Evolutionary conservation across 768 basidiomycete species (phyloP), one percentile per base, ranked within the genome.

Genomic region (Kwoniella shandongensis): DNA sequence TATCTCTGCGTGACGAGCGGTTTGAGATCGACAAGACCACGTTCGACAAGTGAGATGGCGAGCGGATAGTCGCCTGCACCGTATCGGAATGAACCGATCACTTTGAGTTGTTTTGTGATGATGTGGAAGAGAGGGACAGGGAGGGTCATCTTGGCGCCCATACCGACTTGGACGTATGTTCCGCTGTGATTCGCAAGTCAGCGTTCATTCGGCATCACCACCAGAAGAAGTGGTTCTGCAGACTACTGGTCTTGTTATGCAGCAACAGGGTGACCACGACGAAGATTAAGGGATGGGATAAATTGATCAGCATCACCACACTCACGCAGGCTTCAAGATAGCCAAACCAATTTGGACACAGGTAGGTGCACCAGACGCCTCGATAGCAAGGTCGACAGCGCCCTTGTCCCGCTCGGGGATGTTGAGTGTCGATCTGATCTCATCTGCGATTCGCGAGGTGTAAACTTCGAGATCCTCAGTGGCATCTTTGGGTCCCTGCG

Each of bases 301-400:
- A n/a, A n/a, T n/a, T n/a, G n/a, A n/a, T n/a, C n/a, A n/a, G n/a
- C n/a, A n/a, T n/a, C n/a, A 36, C 5, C 47, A 49, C 29, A 65
- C 62, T 53, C 44, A 68, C 48, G 89, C 88, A 39, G 81, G 77
- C 78, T 85, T 87, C 56, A 83, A 85, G 44, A 94, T 77, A 69
- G 83, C 81, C 59, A 91, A 78, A 10, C 83, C 89, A 20, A 88
- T 90, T 75, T 90, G 90, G 60, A 96, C 88, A 46, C 90, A 93
- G 8, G 85, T 85, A 75, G 93, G 90, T 4, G 92, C 91, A 36
- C 93, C 91, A 54, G 88, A 90, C 17, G 90, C 90, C 69, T 97
- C 93, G 45, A 96, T 80, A 57, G 93, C 86, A 32, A 94, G 79
- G 77, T 96, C 90, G 57, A 94, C 84, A 3, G 83, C 81, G 8